These are phyloP conservation scores for Ogataea degrootiae DNA, from an alignment of 805 yeast genomes.

Conservation along the genomic window DNA sequence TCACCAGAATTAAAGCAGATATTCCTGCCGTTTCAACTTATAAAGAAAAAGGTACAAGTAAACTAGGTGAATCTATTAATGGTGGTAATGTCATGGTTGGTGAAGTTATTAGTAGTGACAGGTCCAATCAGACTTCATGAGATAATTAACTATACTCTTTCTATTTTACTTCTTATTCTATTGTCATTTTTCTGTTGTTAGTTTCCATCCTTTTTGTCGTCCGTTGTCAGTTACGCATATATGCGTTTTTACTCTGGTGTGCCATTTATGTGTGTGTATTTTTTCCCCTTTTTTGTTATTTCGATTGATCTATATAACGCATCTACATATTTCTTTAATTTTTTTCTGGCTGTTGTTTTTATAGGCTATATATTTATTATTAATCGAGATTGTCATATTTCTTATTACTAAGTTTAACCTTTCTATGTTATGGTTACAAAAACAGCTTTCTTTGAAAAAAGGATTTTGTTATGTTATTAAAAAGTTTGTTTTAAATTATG, in stretches of 20 bases:
- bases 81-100: constrained; percentile 40
- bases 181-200: neutral
- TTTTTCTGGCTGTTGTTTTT: no score
- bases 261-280: neutral
- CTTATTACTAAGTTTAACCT: no score
- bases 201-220: neutral
- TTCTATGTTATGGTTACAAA: no score
- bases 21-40: constrained; percentile 98
- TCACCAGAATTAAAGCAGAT: constrained; percentile 86
- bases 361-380: no score
- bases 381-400: no score
- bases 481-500: neutral
- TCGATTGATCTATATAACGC: no score
- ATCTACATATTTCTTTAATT: no score
- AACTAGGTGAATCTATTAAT: constrained; percentile 46
- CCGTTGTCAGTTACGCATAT: neutral
- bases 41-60: constrained; percentile 86
- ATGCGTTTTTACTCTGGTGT: no score
- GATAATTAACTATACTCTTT: neutral
- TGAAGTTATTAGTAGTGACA: constrained; percentile 38
- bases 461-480: neutral
- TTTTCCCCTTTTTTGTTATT: neutral
- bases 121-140: constrained; percentile 7
- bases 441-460: no score
- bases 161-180: neutral